Percentiles rank a stretch among this genome's conserved stretches.
Evolutionary conservation across 148 eudicot species (phyloP).

Genomic region (Amaranthus hypochondriacus): DNA sequence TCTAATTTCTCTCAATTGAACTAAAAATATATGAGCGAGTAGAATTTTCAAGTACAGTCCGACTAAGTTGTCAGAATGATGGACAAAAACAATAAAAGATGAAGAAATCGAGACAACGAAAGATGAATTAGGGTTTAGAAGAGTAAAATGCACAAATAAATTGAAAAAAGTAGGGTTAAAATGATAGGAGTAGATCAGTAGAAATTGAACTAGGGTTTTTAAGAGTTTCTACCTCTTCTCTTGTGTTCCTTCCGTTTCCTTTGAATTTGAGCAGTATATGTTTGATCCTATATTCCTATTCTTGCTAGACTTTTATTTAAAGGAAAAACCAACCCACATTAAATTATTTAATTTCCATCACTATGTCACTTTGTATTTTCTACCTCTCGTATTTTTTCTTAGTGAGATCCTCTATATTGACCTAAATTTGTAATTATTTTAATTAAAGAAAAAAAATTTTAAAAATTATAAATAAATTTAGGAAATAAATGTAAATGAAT

Average conservation of each 20-base stretch:
- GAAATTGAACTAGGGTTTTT: slow-evolving; percentile 27
- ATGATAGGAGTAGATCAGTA: background rate
- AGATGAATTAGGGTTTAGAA: slow-evolving; percentile 22
- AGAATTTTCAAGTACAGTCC: background rate
- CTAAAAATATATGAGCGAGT: background rate
- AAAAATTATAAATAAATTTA: too few species aligned
- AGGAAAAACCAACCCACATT: too few species aligned
- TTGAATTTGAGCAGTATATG: too few species aligned
- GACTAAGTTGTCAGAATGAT: slow-evolving; percentile 6
- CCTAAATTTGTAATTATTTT: too few species aligned
- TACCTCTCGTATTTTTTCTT: too few species aligned
- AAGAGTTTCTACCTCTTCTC: background rate
- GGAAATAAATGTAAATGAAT: too few species aligned
- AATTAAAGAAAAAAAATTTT: too few species aligned
- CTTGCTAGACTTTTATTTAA: too few species aligned
- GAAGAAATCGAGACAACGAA: slow-evolving; percentile 5
- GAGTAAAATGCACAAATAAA: slow-evolving; percentile 15
- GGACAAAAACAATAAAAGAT: background rate
- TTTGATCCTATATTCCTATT: too few species aligned
- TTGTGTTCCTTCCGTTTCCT: background rate
- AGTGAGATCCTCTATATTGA: too few species aligned
- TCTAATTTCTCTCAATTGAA: slow-evolving; percentile 10
- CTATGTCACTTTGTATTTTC: too few species aligned
- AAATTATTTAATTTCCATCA: too few species aligned
- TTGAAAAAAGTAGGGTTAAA: slow-evolving; percentile 1